A percentile compares a stretch with the other conserved stretches of the same genome.
Evolutionary conservation across 148 eudicot genomes (phyloP).

Genomic region (Suaeda aralocaspica): DNA sequence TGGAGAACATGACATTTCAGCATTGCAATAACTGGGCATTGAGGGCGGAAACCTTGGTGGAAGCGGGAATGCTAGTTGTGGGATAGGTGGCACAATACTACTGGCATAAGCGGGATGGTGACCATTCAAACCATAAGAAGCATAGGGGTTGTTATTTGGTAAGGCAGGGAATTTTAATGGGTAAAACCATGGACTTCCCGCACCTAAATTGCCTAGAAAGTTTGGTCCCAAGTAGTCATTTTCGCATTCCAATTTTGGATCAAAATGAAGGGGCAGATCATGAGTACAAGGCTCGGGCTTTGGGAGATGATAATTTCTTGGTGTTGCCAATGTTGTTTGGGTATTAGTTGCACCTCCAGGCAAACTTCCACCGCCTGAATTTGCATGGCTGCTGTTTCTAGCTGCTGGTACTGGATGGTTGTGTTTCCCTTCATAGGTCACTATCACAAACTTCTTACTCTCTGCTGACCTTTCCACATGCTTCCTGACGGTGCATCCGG

Average conservation of each 20-base stretch:
- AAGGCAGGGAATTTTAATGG: constrained; percentile 40
- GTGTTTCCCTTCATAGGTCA: constrained; percentile 80
- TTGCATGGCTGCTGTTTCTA: constrained; percentile 40
- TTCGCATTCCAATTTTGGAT: constrained; percentile 26
- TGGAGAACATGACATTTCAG: constrained; percentile 23
- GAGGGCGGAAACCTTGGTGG: constrained; percentile 29
- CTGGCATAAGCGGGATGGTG: constrained; percentile 21
- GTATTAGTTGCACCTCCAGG: constrained; percentile 27
- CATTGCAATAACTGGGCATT: constrained; percentile 26
- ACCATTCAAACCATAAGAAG: constrained; percentile 22
- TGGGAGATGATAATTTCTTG: constrained; percentile 31
- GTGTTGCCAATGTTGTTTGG: constrained; percentile 26
- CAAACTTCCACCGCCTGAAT: constrained; percentile 27
- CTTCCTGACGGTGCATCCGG: constrained; percentile 74
- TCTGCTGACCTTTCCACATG: constrained; percentile 78
- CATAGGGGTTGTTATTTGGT: constrained; percentile 31
- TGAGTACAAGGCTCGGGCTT: constrained; percentile 39
- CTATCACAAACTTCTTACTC: constrained; percentile 45
- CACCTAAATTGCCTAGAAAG: constrained; percentile 30
- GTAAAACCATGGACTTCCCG: constrained; percentile 36
- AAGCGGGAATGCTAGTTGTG: constrained; percentile 34
- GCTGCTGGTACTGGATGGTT: constrained; percentile 71
- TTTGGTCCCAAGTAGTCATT: constrained; percentile 32
- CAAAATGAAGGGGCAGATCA: constrained; percentile 36
- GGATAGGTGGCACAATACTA: constrained; percentile 25